These are phyloP conservation scores for Alliaria petiolata DNA, from an alignment of 345 rosid genomes.

Conservation along the genomic window DNA sequence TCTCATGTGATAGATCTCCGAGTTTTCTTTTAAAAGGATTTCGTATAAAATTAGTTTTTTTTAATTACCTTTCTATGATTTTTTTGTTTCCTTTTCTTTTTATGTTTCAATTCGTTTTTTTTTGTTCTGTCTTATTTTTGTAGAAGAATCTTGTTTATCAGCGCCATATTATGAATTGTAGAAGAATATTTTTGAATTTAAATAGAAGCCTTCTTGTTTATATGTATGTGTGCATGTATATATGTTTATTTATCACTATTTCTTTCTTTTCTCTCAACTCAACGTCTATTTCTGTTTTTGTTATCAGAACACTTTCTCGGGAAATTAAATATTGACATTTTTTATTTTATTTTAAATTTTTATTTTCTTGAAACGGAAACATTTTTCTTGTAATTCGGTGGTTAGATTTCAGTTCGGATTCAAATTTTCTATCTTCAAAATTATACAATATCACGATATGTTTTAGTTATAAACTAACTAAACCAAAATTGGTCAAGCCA, in stretches of 20 bases:
- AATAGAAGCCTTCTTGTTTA: neutral
- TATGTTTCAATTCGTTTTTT: neutral
- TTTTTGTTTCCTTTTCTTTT: no score
- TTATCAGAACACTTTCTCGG: neutral
- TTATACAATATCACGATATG: neutral
- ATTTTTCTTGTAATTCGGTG: neutral
- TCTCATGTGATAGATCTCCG: slow-evolving; percentile 17
- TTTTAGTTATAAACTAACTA: no score
- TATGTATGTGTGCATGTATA: neutral
- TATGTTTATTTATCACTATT: neutral
- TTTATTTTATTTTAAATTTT: no score
- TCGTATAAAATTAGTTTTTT: neutral
- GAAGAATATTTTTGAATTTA: neutral
- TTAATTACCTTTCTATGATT: neutral
- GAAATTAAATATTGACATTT: no score
- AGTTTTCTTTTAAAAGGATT: neutral
- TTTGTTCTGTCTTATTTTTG: neutral
- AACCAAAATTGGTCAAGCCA: no score
- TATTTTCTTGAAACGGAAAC: no score
- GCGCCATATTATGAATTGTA: neutral
- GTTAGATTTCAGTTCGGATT: neutral
- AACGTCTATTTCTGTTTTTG: neutral
- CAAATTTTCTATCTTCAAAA: neutral
- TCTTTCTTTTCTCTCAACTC: neutral
- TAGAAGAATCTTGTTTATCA: neutral